These are phyloP conservation scores for Globisporangium nodosum DNA, from an alignment of 352 stramenopile species.

Conservation along the genomic window DNA sequence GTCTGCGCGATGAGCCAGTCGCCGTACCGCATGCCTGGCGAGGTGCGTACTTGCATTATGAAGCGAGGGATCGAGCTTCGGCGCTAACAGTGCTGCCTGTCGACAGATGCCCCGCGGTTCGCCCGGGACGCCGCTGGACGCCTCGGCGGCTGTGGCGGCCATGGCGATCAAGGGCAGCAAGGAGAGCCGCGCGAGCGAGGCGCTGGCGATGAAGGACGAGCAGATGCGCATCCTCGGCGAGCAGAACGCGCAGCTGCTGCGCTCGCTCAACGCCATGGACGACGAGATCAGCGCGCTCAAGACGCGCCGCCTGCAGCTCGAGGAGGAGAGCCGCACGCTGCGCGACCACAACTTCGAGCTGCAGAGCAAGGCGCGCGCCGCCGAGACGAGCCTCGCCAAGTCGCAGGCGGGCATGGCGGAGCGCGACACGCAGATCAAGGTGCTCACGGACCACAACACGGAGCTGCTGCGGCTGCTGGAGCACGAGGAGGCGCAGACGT, in stretches of 20 bases:
- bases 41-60: background rate
- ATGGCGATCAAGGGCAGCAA: slow-evolving; percentile 72
- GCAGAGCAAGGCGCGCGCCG: slow-evolving; percentile 82
- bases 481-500: slow-evolving; percentile 89
- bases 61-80: background rate
- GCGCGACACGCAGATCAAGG: slow-evolving; percentile 90
- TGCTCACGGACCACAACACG: slow-evolving; percentile 94
- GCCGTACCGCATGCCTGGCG: slow-evolving; percentile 9
- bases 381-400: slow-evolving; percentile 81
- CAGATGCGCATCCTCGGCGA: slow-evolving; percentile 93
- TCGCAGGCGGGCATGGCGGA: slow-evolving; percentile 78
- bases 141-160: slow-evolving; percentile 16
- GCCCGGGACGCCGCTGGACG: background rate
- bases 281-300: slow-evolving; percentile 66
- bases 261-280: slow-evolving; percentile 84
- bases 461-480: slow-evolving; percentile 94
- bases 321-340: slow-evolving; percentile 90
- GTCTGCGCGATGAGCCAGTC: slow-evolving; percentile 7
- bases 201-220: slow-evolving; percentile 95
- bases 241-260: slow-evolving; percentile 87
- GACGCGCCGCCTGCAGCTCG: slow-evolving; percentile 54
- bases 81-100: background rate
- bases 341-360: slow-evolving; percentile 92
- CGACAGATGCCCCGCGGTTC: background rate
- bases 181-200: slow-evolving; percentile 85